phyloP scores from a whole-genome alignment of 805 yeast species.

The Vanderwaltozyma polyspora region DNA sequence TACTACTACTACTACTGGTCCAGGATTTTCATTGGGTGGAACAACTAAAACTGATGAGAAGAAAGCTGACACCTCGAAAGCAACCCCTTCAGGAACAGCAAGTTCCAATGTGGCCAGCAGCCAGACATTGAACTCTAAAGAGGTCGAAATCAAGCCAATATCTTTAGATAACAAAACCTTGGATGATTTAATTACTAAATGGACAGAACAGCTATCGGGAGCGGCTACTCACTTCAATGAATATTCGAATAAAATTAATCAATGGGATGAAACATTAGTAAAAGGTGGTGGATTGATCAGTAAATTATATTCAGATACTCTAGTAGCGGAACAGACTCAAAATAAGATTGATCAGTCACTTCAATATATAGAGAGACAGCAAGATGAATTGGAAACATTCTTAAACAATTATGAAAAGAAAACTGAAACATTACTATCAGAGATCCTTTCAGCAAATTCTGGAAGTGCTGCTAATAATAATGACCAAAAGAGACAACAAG shows the following conservation, averaged over 20 bases:
- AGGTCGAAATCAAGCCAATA: constrained; percentile 54
- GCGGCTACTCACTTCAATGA: constrained; percentile 63
- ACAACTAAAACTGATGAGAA: constrained; percentile 3
- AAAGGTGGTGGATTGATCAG: constrained; percentile 78
- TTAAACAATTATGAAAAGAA: constrained; percentile 64
- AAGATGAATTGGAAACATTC: constrained; percentile 75
- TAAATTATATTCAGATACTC: constrained; percentile 62
- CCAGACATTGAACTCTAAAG: constrained; percentile 30
- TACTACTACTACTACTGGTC: not conserved
- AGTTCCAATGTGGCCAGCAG: constrained; percentile 3
- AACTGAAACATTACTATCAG: constrained; percentile 28
- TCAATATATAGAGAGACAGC: constrained; percentile 80
- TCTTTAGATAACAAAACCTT: constrained; percentile 82
- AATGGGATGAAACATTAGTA: constrained; percentile 80
- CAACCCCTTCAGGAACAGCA: not conserved
- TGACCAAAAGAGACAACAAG: constrained; percentile 82
- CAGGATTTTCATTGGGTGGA: constrained; percentile 6
- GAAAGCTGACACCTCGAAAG: not conserved
- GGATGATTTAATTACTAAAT: constrained; percentile 83
- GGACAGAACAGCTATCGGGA: constrained; percentile 78
- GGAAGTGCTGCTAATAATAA: constrained; percentile 26
- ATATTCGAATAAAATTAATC: constrained; percentile 62
- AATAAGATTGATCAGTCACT: constrained; percentile 78
- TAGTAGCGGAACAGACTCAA: constrained; percentile 78
- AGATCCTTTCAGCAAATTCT: constrained; percentile 23